Conservation (phyloP, 2,329 filamentous ascomycete genomes). For the Allantophomopsis lycopodina region DNA sequence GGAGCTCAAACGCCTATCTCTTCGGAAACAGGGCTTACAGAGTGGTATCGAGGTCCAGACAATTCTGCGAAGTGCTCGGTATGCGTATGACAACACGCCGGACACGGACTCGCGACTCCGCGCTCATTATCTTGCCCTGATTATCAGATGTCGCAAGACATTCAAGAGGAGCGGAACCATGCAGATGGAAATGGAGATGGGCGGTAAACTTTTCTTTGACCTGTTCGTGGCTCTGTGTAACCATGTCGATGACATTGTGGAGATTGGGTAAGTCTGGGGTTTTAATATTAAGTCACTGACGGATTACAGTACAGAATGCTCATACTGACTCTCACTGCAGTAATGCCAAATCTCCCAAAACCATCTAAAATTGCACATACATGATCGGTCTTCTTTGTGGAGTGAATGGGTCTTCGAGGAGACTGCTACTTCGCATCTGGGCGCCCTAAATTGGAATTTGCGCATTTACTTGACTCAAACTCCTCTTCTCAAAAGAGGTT, state of each 20-base stretch:
- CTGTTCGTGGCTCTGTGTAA: slow-evolving; percentile 89
- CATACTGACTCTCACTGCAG: slow-evolving; percentile 18
- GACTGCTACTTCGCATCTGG: slow-evolving; percentile 18
- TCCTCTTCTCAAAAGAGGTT: slow-evolving; percentile 28
- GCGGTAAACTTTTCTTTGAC: slow-evolving; percentile 83
- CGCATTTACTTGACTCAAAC: slow-evolving; percentile 18
- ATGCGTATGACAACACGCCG: slow-evolving; percentile 78
- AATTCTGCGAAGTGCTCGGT: slow-evolving; percentile 77
- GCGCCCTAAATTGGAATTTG: slow-evolving; percentile 18
- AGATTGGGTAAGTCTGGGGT: slow-evolving; percentile 39
- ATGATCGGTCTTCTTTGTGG: slow-evolving; percentile 2
- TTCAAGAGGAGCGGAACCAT: slow-evolving; percentile 93
- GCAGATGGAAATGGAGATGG: slow-evolving; percentile 87
- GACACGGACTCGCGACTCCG: slow-evolving; percentile 83
- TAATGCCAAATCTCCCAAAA: slow-evolving; percentile 35
- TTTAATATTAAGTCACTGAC: slow-evolving; percentile 9
- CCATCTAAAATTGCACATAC: slow-evolving; percentile 26
- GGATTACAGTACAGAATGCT: neutral
- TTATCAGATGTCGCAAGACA: slow-evolving; percentile 74
- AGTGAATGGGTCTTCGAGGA: slow-evolving; percentile 17
- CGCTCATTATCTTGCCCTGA: slow-evolving; percentile 83
- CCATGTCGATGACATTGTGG: slow-evolving; percentile 76
- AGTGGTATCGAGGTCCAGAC: slow-evolving; percentile 83
- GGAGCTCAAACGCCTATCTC: slow-evolving; percentile 70
- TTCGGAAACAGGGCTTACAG: slow-evolving; percentile 81